Conservation (phyloP, 2,329 filamentous ascomycete species). For the Sclerotinia spermophila region DNA sequence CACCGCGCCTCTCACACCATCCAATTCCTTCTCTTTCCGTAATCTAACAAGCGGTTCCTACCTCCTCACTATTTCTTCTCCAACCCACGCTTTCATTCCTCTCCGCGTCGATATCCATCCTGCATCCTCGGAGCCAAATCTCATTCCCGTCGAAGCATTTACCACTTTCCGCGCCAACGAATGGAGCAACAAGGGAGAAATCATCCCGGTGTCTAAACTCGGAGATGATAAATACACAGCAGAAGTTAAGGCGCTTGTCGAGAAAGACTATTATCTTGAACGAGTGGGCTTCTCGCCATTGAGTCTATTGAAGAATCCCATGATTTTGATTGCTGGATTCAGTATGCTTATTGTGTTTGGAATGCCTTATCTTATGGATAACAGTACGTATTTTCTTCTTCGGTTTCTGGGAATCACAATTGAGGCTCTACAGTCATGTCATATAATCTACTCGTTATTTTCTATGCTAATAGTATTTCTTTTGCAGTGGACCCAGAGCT, state of each 20-base stretch:
- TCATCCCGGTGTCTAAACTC: slow-evolving; percentile 39
- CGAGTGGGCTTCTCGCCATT: slow-evolving; percentile 73
- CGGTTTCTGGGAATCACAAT: background rate
- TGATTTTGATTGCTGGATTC: slow-evolving; percentile 88
- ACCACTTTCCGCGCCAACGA: slow-evolving; percentile 87
- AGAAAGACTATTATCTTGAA: slow-evolving; percentile 74
- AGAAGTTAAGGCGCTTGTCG: slow-evolving; percentile 23
- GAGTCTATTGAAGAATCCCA: slow-evolving; percentile 84
- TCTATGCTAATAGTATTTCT: slow-evolving; percentile 17
- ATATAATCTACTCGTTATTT: background rate
- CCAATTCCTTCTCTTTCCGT: slow-evolving; percentile 71
- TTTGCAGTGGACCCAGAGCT: slow-evolving; percentile 89
- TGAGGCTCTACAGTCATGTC: background rate
- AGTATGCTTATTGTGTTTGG: slow-evolving; percentile 82
- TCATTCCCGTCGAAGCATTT: slow-evolving; percentile 57
- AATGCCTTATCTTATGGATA: slow-evolving; percentile 93
- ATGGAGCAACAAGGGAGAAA: slow-evolving; percentile 81
- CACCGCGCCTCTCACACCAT: slow-evolving; percentile 61
- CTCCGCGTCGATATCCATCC: slow-evolving; percentile 69
- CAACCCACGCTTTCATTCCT: slow-evolving; percentile 71
- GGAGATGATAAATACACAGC: slow-evolving; percentile 14
- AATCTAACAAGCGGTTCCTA: slow-evolving; percentile 72
- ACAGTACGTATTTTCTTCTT: slow-evolving; percentile 61
- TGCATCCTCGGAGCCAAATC: slow-evolving; percentile 34
- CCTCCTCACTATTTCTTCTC: slow-evolving; percentile 74